Base-by-base conservation (phyloP, 1,284 basidiomycete species). In the Trichosporon ovoides region DNA sequence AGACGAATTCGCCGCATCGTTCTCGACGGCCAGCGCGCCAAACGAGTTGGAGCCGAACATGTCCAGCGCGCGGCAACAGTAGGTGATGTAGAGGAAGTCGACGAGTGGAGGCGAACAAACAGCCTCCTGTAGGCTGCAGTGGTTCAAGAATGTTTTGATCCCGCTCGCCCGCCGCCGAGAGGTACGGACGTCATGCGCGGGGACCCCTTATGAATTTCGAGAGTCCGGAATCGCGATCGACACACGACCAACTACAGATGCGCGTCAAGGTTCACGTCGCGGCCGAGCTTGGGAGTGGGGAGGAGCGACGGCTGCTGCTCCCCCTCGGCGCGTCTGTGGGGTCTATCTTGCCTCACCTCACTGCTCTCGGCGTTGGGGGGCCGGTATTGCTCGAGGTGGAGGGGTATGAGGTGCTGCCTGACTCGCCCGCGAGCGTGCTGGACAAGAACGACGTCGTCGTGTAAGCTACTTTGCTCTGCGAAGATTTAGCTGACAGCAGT, bases 331-430 rank as follows among this genome's bases (percentile, higher is more conserved):
- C 22, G 28, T 34, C 49, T 6, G 48, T 60, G 3, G 43, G 51
- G 14, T 38, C 37, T 20, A 51, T 63, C 16, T 33, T 55, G 9
- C n/a, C 46, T 0, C 19, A 28, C 7, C 24, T 46, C 2, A 20
- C 13, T 0, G 38, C 50, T 1, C 2, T 16, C 7, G 56, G 46
- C 28, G 37, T 28, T 3, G 46, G 24, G 19, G 36, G 28, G 10
- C 34, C 22, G 36, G 14, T 76, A 2, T 50, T 66, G 6, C 57
- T 78, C 40, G 72, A 76, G 58, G 65, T 78, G 11, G 77, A 78
- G 31, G 77, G 76, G 2, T 78, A 77, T 53, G 74, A 78, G 63
- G 64, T 78, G 9, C 46, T 77, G 14, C 66, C 59, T 13, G 70
- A 68, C 5, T 73, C 70, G 46, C 46, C 43, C 6, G 40, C 73